Conservation (phyloP, 2,329 filamentous ascomycete species). For the Pestalotiopsis sp. region DNA sequence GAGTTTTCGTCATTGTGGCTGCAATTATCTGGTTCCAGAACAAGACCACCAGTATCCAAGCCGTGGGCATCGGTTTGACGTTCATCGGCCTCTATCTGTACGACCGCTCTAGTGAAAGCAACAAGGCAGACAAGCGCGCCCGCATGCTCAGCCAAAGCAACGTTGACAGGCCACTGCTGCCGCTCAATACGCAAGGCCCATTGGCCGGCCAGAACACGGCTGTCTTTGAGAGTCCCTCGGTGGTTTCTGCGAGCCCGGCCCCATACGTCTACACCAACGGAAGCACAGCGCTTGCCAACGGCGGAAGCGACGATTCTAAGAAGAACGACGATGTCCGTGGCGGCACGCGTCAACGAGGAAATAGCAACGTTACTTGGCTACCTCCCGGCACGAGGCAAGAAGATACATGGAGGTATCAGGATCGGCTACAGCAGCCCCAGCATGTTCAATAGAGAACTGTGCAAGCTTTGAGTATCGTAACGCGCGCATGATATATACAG, state of each 20-base stretch:
- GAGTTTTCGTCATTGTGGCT: conserved; percentile 94
- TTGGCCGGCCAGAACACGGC: conserved; percentile 32
- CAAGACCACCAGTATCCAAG: conserved; percentile 81
- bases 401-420: conserved; percentile 72
- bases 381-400: conserved; percentile 83
- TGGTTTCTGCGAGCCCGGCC: conserved; percentile 29
- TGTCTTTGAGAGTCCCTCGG: conserved; percentile 40
- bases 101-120: conserved; percentile 86
- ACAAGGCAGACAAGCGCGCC: conserved; percentile 83
- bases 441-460: neutral
- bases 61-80: conserved; percentile 82
- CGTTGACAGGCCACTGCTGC: conserved; percentile 61
- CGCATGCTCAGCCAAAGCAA: conserved; percentile 62
- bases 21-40: conserved; percentile 97
- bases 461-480: neutral
- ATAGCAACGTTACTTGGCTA: conserved; percentile 63
- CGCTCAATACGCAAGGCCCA: conserved; percentile 54
- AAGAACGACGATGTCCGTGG: conserved; percentile 52
- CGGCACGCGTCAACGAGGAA: conserved; percentile 42
- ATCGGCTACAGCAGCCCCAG: conserved; percentile 31
- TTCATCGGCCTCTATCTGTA: conserved; percentile 94
- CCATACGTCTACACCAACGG: conserved; percentile 49
- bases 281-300: conserved; percentile 37
- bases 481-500: neutral
- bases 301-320: conserved; percentile 52